These are phyloP conservation scores for Atkinsonella hypoxylon DNA, from an alignment of 2,329 filamentous ascomycete genomes.

Conservation along the genomic window DNA sequence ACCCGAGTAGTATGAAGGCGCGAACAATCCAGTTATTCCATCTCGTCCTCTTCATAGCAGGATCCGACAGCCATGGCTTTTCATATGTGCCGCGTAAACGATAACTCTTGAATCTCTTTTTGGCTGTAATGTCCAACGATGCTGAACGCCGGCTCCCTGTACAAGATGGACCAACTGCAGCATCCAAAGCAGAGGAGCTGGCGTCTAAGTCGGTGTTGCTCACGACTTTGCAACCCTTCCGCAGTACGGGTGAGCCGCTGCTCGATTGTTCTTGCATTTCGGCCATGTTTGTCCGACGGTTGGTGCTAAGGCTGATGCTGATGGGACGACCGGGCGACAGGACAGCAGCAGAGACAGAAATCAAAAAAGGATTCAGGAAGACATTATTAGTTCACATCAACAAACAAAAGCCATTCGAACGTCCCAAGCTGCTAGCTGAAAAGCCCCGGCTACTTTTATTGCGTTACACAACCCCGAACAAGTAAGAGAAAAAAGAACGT, in stretches of 20 bases:
- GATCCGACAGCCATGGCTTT: conserved; percentile 26
- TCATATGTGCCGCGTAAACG: conserved; percentile 22
- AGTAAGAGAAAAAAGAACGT: neutral
- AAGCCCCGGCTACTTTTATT: neutral
- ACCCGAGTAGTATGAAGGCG: conserved; percentile 19
- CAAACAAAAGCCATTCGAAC: neutral
- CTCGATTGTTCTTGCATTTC: neutral
- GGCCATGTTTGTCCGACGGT: neutral
- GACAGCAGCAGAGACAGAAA: neutral
- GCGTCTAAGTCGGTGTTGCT: neutral
- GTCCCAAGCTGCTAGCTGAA: neutral
- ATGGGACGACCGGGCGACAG: neutral
- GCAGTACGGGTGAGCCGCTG: neutral
- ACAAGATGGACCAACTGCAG: neutral
- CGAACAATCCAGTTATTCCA: conserved; percentile 25
- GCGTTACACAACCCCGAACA: neutral
- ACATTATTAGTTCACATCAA: neutral
- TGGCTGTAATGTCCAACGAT: conserved; percentile 5
- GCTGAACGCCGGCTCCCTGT: neutral
- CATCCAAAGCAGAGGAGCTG: neutral
- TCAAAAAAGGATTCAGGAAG: neutral
- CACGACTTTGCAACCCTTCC: neutral
- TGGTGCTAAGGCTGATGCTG: neutral
- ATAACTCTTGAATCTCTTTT: conserved; percentile 20
- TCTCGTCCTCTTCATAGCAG: conserved; percentile 19